phyloP scores from a whole-genome alignment of 164 flowering plant species.

The Vitis rotundifolia region DNA sequence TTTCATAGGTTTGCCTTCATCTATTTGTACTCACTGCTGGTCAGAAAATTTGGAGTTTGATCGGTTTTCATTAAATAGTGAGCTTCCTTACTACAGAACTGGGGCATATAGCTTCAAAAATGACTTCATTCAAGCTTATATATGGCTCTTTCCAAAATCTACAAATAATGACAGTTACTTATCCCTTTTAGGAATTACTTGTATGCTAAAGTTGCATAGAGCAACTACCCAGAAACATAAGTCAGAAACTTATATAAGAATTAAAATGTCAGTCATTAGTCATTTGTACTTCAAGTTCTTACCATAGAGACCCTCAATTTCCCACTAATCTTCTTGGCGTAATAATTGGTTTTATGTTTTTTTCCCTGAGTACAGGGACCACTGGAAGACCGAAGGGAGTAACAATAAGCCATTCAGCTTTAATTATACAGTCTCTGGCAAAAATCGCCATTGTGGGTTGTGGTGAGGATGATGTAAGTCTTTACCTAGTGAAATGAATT shows the following conservation, averaged over 20 bases:
- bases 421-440: conserved; percentile 85
- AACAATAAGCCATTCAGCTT: conserved; percentile 68
- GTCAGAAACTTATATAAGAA: neutral
- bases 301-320: too few species aligned
- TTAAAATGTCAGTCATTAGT: too few species aligned
- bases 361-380: conserved; percentile 51
- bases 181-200: neutral
- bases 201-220: neutral
- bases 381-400: conserved; percentile 97
- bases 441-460: conserved; percentile 82
- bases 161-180: neutral
- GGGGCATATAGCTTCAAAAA: neutral
- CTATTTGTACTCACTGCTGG: too few species aligned
- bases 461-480: conserved; percentile 76
- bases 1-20: too few species aligned
- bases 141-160: neutral
- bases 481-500: conserved; percentile 1
- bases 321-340: neutral
- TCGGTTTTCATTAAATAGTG: too few species aligned
- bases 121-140: neutral
- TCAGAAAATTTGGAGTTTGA: too few species aligned
- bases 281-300: neutral
- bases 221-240: neutral
- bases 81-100: too few species aligned
- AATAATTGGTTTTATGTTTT: conserved; percentile 4